These are phyloP conservation scores for Cubamyces sp. DNA, from an alignment of 768 basidiomycete species.

Conservation along the genomic window DNA sequence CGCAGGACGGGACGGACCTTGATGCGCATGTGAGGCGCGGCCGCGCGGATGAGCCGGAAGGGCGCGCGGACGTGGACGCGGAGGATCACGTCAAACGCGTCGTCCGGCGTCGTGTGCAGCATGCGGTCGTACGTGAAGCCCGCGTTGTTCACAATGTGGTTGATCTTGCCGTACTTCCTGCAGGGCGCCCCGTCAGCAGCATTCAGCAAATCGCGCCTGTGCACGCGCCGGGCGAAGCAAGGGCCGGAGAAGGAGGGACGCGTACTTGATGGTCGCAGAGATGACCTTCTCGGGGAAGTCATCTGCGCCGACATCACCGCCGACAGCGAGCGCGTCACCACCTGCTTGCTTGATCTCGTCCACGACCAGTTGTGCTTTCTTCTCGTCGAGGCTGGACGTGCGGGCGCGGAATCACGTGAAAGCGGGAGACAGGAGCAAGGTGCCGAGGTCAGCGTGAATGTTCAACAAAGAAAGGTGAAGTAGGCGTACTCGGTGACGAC, in stretches of 20 bases:
- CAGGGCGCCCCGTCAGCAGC: background rate
- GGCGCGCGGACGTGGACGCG: constrained; percentile 87
- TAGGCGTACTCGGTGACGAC: constrained; percentile 77
- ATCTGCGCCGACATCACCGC: constrained; percentile 81
- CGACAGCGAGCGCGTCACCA: constrained; percentile 73
- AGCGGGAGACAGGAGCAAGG: background rate
- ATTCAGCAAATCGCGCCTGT: background rate
- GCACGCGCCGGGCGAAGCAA: background rate
- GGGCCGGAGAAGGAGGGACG: constrained; percentile 20
- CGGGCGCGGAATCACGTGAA: constrained; percentile 14
- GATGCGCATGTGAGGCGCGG: constrained; percentile 83
- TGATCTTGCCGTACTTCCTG: constrained; percentile 82
- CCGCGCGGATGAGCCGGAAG: constrained; percentile 82
- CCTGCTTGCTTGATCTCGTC: constrained; percentile 74
- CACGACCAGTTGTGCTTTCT: constrained; percentile 65
- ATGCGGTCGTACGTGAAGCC: constrained; percentile 87
- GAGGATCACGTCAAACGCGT: constrained; percentile 79
- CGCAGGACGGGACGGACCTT: constrained; percentile 47
- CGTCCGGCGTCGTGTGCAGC: constrained; percentile 86
- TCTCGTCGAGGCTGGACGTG: constrained; percentile 64
- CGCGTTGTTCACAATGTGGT: constrained; percentile 87
- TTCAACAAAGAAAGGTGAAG: background rate
- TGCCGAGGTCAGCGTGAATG: background rate
- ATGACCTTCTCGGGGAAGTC: constrained; percentile 83
- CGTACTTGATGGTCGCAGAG: constrained; percentile 74